Percentiles rank a stretch among this genome's conserved stretches.
phyloP scores from a whole-genome alignment of 139 green algal species.

The Parachlorella kessleri region DNA sequence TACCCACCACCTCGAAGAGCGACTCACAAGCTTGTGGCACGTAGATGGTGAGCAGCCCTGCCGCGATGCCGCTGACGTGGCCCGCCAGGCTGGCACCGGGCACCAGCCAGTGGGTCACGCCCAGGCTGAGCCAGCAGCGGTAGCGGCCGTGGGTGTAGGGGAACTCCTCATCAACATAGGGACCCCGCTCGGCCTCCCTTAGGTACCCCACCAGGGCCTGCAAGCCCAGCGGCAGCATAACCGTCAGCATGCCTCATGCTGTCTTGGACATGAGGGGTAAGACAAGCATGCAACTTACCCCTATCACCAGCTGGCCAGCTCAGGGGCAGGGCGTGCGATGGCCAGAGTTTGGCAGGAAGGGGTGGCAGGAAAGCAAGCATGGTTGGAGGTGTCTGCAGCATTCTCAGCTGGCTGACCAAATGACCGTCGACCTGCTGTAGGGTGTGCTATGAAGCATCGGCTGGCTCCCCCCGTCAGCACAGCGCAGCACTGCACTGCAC shows the following conservation, averaged over 20 bases:
- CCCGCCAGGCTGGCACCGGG: neutral
- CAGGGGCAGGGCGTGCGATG: neutral
- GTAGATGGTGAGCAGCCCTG: constrained; percentile 16
- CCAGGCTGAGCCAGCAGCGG: constrained; percentile 11
- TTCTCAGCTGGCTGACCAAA: neutral
- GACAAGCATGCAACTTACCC: no score
- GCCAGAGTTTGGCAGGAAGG: neutral
- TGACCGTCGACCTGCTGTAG: neutral
- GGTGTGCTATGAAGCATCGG: neutral
- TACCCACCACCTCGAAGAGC: no score
- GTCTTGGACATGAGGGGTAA: no score
- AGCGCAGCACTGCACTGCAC: neutral
- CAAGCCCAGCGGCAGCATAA: neutral
- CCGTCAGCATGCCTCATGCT: neutral
- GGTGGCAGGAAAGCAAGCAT: neutral
- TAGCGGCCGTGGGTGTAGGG: neutral
- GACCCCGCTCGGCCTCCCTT: constrained; percentile 17
- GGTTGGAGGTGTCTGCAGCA: neutral
- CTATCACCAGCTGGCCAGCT: no score
- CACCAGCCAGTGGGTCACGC: neutral
- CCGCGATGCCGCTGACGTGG: constrained; percentile 24
- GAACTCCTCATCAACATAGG: neutral
- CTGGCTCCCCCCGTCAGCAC: neutral
- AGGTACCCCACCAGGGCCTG: constrained; percentile 22
- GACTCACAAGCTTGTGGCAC: neutral